Percentiles rank a stretch among this genome's conserved stretches.
These are phyloP conservation scores for Serendipita indica DNA, from an alignment of 768 basidiomycete species.

Conservation along the genomic window DNA sequence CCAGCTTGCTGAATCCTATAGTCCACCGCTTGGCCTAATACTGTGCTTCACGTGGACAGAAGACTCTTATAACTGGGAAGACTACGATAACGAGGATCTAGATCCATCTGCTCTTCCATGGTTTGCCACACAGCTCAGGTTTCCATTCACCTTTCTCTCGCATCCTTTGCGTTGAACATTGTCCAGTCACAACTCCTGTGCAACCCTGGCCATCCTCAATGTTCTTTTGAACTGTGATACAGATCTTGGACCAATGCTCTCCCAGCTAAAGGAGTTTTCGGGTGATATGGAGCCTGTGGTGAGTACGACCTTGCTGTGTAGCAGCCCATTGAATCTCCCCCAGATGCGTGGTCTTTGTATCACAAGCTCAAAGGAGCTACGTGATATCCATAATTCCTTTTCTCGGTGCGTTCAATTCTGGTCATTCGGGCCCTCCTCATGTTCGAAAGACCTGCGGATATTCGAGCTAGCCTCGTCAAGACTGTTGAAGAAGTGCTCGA, in stretches of 20 bases:
- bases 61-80: constrained; percentile 31
- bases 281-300: constrained; percentile 44
- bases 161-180: background rate
- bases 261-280: constrained; percentile 35
- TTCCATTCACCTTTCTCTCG: background rate
- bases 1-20: constrained; percentile 6
- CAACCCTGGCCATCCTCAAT: constrained; percentile 46
- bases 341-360: constrained; percentile 54
- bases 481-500: constrained; percentile 31
- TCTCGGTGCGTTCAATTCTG: constrained; percentile 30
- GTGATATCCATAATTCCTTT: constrained; percentile 42
- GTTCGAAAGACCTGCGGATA: constrained; percentile 35
- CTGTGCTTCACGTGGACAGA: constrained; percentile 48
- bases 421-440: too few relatives aligned
- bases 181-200: constrained; percentile 43
- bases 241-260: constrained; percentile 33
- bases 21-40: constrained; percentile 43
- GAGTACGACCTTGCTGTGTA: constrained; percentile 17
- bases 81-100: constrained; percentile 18
- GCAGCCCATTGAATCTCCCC: background rate
- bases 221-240: constrained; percentile 41
- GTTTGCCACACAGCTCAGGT: constrained; percentile 51
- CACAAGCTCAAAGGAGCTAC: constrained; percentile 39
- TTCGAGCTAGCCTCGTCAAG: constrained; percentile 37
- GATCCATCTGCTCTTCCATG: constrained; percentile 38